Evolutionary conservation across 2,329 filamentous ascomycete species (phyloP), one percentile per base, ranked within the genome.

Genomic region (Lecanosticta acicola): DNA sequence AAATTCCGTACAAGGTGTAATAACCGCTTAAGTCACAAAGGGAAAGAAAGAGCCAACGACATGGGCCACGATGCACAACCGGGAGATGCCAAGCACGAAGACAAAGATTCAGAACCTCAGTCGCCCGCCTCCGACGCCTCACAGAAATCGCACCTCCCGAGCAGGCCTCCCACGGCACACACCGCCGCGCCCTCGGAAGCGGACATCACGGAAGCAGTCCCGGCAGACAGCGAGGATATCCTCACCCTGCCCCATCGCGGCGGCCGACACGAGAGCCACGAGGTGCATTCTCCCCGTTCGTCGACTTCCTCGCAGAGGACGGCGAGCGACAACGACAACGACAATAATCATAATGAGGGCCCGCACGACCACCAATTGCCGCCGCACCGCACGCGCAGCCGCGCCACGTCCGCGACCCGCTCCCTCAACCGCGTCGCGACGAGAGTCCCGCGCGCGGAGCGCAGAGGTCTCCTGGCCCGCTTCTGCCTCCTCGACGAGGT

Each of bases 401-500:
- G 56, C 20, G 53, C 58, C 20, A 55, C 53, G 32, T 63, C 60
- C 3, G 57, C 55, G 3, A 46, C 46, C 2, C 50, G 59, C 18
- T 61, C 60, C 10, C 45, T 58, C 4, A 40, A 44, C 2, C 53
- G 46, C n/a, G 57, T 58, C 54, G 65, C 56, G 44, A 54, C 71
- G 13, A 64, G 69, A 39, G 71, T 84, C 1, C 73, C 78, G 2
- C 67, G 74, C 29, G 57, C 64, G 1, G 65, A 79, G 50, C 77
- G 87, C 39, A 75, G 88, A 58, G 90, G 90, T 0, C 71, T 94
- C 1, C 74, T 95, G 39, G 82, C 80, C 1, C 76, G 76, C 32
- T 72, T 94, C 10, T 73, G 85, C 1, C 49, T 94, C 24, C 72
- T 94, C 13, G 84, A 88, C 1, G 90, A 96, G 68, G 80, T 94